Evolutionary conservation across 1,139 yeast genomes (phyloP).

Genomic region (Saccharomyces hybrid): DNA sequence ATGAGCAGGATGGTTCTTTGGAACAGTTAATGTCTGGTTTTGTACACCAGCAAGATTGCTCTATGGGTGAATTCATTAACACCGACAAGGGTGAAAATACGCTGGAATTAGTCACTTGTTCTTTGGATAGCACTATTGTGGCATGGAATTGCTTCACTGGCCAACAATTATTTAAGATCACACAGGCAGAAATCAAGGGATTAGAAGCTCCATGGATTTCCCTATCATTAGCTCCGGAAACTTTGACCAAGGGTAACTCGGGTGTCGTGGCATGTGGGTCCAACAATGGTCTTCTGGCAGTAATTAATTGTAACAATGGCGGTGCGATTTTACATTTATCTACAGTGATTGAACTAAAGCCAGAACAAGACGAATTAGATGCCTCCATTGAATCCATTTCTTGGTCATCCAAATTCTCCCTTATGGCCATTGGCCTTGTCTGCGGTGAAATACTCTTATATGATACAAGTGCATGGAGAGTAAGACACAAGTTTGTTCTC

Average conservation of each 20-base stretch:
- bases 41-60: constrained; percentile 72
- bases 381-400: constrained; percentile 79
- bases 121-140: constrained; percentile 84
- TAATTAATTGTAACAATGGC: constrained; percentile 56
- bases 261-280: constrained; percentile 56
- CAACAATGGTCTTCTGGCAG: constrained; percentile 75
- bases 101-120: constrained; percentile 61
- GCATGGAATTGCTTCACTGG: constrained; percentile 87
- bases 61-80: constrained; percentile 66
- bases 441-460: constrained; percentile 77
- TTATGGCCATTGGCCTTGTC: constrained; percentile 83
- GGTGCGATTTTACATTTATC: constrained; percentile 63
- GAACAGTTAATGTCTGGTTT: constrained; percentile 74
- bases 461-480: constrained; percentile 81
- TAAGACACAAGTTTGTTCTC: constrained; percentile 61
- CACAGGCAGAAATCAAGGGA: constrained; percentile 59
- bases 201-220: constrained; percentile 86
- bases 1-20: constrained; percentile 44
- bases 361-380: constrained; percentile 60
- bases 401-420: constrained; percentile 62
- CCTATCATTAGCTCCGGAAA: constrained; percentile 35
- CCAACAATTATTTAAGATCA: constrained; percentile 54
- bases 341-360: constrained; percentile 54
- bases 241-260: constrained; percentile 28
- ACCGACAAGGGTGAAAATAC: constrained; percentile 54